These are phyloP conservation scores for Vicia sativa DNA, from an alignment of 306 rosid genomes.

Conservation along the genomic window DNA sequence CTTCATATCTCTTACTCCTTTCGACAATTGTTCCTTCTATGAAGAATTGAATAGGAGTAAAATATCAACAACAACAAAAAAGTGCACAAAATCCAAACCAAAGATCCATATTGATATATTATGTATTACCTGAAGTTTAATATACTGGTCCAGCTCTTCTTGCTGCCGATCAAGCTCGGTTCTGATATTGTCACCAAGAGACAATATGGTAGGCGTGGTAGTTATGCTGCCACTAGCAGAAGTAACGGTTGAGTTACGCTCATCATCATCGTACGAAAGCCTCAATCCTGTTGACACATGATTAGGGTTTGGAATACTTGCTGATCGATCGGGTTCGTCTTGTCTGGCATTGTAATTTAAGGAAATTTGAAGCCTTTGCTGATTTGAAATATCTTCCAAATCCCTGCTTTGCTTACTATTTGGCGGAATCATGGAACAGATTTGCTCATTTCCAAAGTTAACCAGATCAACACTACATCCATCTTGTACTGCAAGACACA, in stretches of 20 bases:
- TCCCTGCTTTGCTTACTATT: conserved; percentile 70
- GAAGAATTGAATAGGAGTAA: conserved; percentile 16
- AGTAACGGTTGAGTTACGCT: conserved; percentile 87
- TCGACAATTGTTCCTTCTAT: conserved; percentile 83
- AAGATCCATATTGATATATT: conserved; percentile 15
- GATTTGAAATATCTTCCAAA: conserved; percentile 68
- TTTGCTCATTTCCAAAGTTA: conserved; percentile 74
- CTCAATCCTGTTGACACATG: conserved; percentile 89
- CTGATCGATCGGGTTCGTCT: conserved; percentile 71
- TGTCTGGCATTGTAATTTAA: conserved; percentile 55
- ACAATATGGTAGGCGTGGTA: conserved; percentile 61
- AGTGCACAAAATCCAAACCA: not conserved
- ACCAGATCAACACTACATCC: conserved; percentile 80
- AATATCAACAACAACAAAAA: conserved; percentile 19
- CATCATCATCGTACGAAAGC: conserved; percentile 89
- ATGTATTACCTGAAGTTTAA: conserved; percentile 76
- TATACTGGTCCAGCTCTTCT: conserved; percentile 76
- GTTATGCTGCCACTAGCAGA: conserved; percentile 89
- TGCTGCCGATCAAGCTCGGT: conserved; percentile 83
- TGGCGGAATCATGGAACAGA: conserved; percentile 60
- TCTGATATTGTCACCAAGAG: conserved; percentile 71
- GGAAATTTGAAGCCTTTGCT: conserved; percentile 85
- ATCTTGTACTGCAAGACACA: conserved; percentile 63
- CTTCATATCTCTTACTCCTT: conserved; percentile 80
- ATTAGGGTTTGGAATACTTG: conserved; percentile 74